These are phyloP conservation scores for Phanerochaete sordida DNA, from an alignment of 768 basidiomycete genomes.

Conservation along the genomic window DNA sequence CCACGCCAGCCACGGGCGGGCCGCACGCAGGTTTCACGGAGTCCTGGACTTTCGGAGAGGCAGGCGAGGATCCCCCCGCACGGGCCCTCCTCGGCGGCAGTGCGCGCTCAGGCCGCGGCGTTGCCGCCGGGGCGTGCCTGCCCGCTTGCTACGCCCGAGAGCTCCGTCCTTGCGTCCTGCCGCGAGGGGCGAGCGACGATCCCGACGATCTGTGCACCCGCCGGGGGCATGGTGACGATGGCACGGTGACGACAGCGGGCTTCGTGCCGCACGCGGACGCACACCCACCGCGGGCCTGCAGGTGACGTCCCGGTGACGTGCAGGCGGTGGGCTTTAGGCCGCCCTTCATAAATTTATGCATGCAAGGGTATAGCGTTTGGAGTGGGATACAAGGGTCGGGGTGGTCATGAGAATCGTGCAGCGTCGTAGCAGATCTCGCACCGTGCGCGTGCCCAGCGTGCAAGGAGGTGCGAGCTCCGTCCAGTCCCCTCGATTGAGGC, in stretches of 20 bases:
- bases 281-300: neutral
- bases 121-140: neutral
- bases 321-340: neutral
- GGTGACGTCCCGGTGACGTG: neutral
- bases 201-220: neutral
- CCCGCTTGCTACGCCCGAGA: neutral
- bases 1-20: neutral
- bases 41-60: neutral
- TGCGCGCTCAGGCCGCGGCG: neutral
- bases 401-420: neutral
- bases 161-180: too few relatives aligned
- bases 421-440: neutral
- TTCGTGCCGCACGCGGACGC: neutral
- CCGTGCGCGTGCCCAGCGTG: neutral
- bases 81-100: neutral
- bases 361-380: neutral
- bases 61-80: neutral
- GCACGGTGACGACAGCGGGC: neutral
- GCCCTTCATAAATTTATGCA: neutral
- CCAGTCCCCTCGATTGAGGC: neutral
- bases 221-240: neutral
- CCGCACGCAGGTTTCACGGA: neutral
- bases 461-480: too few relatives aligned
- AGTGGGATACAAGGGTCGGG: neutral
- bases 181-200: neutral